Evolutionary conservation across 176 grass and related monocot genomes (phyloP).

Genomic region (Bolboschoenus planiculmis): DNA sequence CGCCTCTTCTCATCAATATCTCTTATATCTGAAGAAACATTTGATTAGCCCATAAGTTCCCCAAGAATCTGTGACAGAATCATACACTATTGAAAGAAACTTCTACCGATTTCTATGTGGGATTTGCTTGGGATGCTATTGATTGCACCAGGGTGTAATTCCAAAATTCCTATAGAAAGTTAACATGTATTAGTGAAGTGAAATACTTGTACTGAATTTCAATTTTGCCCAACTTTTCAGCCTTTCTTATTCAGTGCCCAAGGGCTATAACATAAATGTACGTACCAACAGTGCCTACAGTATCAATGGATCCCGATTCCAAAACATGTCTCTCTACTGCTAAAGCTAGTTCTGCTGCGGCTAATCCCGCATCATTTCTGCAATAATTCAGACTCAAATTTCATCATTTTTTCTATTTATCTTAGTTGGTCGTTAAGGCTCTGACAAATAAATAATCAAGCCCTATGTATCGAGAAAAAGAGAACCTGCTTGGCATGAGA

Average conservation of each 20-base stretch:
- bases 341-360: conserved; percentile 78
- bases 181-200: conserved; percentile 24
- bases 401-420: not conserved
- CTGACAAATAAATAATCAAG: not conserved
- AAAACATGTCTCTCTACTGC: conserved; percentile 85
- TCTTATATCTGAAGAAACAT: conserved; percentile 50
- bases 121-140: conserved; percentile 98
- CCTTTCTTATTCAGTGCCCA: not conserved
- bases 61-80: not conserved
- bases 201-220: not conserved
- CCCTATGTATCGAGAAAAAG: not conserved
- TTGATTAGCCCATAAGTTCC: conserved; percentile 5
- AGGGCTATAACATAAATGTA: not conserved
- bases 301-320: conserved; percentile 85
- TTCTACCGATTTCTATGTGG: conserved; percentile 89
- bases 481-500: conserved; percentile 86
- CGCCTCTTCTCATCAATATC: conserved; percentile 85
- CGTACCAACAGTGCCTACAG: conserved; percentile 87
- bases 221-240: not conserved
- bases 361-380: conserved; percentile 93
- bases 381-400: not conserved
- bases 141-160: conserved; percentile 94
- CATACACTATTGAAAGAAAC: conserved; percentile 3
- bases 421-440: not conserved
- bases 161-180: conserved; percentile 64